Evolutionary conservation across 371 early-diverging fungal species (phyloP).

Genomic region (Rhizomucor pusillus): DNA sequence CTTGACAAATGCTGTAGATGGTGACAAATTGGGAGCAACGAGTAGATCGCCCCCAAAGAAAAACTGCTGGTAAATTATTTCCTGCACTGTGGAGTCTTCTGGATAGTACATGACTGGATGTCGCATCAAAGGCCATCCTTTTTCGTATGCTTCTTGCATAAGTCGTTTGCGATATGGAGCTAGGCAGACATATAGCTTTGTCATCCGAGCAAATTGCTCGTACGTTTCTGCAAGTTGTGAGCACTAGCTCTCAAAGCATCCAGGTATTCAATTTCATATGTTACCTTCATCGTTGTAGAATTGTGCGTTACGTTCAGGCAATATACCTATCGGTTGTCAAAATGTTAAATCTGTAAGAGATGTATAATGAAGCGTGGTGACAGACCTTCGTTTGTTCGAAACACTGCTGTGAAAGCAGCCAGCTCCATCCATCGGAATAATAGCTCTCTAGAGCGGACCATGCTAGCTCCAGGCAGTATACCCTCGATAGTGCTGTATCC

Average conservation of each 20-base stretch:
- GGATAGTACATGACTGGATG: constrained; percentile 53
- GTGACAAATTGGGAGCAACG: constrained; percentile 34
- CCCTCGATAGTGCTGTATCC: constrained; percentile 42
- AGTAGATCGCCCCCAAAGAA: constrained; percentile 31
- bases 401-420: constrained; percentile 44
- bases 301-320: constrained; percentile 50
- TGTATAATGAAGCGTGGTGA: not conserved
- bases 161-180: constrained; percentile 35
- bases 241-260: no score
- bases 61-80: constrained; percentile 36
- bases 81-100: constrained; percentile 27
- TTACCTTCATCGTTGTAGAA: constrained; percentile 52
- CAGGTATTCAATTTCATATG: no score
- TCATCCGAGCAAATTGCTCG: constrained; percentile 33
- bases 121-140: constrained; percentile 53
- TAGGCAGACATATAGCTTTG: constrained; percentile 32
- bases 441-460: constrained; percentile 37
- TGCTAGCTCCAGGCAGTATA: constrained; percentile 27
- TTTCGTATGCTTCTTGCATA: constrained; percentile 42
- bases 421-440: constrained; percentile 56
- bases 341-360: no score
- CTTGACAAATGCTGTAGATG: constrained; percentile 40
- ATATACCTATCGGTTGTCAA: constrained; percentile 11
- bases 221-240: constrained; percentile 34
- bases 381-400: constrained; percentile 48